Conservation (phyloP, 306 rosid genomes). For the Myrica gale region DNA sequence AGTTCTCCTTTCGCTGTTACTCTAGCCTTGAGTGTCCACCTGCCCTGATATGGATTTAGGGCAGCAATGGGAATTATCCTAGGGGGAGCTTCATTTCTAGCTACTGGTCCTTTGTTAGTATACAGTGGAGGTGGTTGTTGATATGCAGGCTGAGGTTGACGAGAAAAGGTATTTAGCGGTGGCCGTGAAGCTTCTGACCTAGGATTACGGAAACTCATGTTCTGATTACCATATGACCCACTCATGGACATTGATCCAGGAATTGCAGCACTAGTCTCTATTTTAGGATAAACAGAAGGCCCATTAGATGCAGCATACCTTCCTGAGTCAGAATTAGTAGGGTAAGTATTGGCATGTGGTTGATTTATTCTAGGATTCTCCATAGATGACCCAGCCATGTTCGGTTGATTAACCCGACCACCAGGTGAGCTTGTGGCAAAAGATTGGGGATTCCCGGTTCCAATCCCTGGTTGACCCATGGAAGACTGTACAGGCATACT, state of each 20-base stretch:
- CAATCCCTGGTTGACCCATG: constrained; percentile 36
- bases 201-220: constrained; percentile 39
- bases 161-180: constrained; percentile 41
- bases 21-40: constrained; percentile 91
- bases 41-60: constrained; percentile 64
- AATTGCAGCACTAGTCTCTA: constrained; percentile 29
- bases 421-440: constrained; percentile 28
- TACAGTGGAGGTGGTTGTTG: constrained; percentile 69
- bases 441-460: constrained; percentile 40
- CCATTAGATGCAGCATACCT: constrained; percentile 42
- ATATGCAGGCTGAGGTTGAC: constrained; percentile 50
- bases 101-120: constrained; percentile 63
- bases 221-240: constrained; percentile 62
- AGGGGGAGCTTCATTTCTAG: constrained; percentile 72
- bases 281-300: constrained; percentile 28
- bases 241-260: constrained; percentile 32
- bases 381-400: constrained; percentile 32
- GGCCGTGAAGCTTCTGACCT: constrained; percentile 46
- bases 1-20: constrained; percentile 84
- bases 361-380: constrained; percentile 46
- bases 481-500: constrained; percentile 24
- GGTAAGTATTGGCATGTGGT: constrained; percentile 34
- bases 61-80: constrained; percentile 78
- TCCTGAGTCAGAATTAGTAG: constrained; percentile 39
- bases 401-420: constrained; percentile 38